Base-by-base conservation (phyloP, 768 basidiomycete species). In the Rubroboletus satanas region DNA sequence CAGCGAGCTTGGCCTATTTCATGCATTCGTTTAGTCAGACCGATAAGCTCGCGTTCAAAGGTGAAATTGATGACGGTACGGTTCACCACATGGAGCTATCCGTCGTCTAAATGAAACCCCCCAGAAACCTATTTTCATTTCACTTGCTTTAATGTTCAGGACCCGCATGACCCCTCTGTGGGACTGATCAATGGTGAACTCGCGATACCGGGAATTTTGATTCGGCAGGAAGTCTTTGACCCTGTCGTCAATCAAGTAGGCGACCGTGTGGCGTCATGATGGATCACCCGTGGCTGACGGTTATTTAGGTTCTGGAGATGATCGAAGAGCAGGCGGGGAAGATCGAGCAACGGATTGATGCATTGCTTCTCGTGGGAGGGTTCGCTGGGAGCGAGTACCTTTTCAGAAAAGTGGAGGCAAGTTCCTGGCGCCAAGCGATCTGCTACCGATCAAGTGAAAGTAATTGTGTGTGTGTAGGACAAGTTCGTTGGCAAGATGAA, bases 1-100 rank as follows among this genome's bases (percentile, higher is more conserved):
- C 83, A 5, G 84, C 88, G 17, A 90, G 88, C 59, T 70, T 92
- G 63, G 90, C 90, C 5, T 90, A 89, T 74, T 93, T 93, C 69
- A 90, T 88, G 87, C 86, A 91, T 62, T 83, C 88, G 7, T 95
- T 93, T 64, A 87, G 88, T 58, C 90, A 94, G 72, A 88, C 89
- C 11, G 91, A 94, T 66, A 94, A 94, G 70, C 74, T 93, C 45
- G 79, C 79, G 31, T 95, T 90, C 66, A 74, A 69, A 56, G 92
- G 93, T 17, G 76, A 83, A 45, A 66, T 68, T 17, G 92, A 94
- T 66, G 93, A 94, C 65, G 83, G 89, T 88, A 68, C 4, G 31
- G 46, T 79, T 66, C 10, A 5, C 45, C 35, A 21, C 14, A 35
- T 10, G 42, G 44, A 10, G n/a, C 28, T 7, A 2, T n/a, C 36